phyloP scores from a whole-genome alignment of 208 protist genomes.

The Balamuthia mandrillaris region DNA sequence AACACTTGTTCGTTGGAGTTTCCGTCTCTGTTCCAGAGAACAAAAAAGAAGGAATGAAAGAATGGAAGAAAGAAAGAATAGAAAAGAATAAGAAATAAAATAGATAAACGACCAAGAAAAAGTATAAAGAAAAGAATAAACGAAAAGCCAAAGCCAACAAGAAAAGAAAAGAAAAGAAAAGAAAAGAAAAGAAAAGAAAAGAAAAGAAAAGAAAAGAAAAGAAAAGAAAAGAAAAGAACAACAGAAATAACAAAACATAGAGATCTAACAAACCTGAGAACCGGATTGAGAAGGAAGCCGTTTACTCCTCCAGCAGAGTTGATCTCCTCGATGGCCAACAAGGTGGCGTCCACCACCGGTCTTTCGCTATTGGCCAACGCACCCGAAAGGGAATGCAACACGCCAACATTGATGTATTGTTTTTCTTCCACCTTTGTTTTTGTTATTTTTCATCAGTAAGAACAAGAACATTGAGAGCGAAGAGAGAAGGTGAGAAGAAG shows the following conservation, averaged over 20 bases:
- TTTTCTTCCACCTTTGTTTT: too few species aligned
- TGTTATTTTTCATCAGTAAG: background rate
- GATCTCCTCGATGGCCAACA: constrained; percentile 13
- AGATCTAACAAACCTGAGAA: background rate
- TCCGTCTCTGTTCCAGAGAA: background rate
- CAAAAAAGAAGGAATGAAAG: background rate
- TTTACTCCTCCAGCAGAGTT: background rate
- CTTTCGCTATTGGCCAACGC: background rate
- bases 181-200: background rate
- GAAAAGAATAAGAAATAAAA: background rate
- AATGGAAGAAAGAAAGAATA: background rate
- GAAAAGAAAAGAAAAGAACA: background rate
- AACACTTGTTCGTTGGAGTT: background rate
- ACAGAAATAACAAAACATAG: background rate
- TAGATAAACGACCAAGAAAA: background rate
- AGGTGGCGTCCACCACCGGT: background rate
- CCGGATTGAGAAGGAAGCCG: background rate
- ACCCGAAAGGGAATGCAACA: background rate
- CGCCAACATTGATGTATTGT: background rate
- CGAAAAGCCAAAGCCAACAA: background rate
- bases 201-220: background rate
- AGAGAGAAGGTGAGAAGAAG: background rate
- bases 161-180: background rate
- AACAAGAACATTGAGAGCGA: background rate
- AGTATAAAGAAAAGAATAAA: background rate